Evolutionary conservation across 2,329 filamentous ascomycete species (phyloP).

Genomic region (Trichoderma gracile): DNA sequence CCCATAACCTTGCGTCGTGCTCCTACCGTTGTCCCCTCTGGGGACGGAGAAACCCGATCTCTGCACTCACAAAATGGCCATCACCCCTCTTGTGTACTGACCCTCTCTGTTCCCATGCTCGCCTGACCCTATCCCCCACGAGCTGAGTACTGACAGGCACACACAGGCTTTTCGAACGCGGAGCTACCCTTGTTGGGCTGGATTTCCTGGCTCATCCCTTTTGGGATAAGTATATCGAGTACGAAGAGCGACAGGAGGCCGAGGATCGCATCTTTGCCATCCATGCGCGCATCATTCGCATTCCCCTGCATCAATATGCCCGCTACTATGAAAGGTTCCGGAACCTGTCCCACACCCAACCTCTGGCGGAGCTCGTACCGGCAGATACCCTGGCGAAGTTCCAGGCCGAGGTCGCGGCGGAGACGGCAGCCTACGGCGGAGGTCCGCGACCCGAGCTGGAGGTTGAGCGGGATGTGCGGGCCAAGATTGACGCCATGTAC

Average conservation of each 20-base stretch:
- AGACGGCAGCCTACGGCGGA: slow-evolving; percentile 55
- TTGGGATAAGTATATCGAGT: slow-evolving; percentile 99
- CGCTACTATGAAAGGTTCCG: slow-evolving; percentile 93
- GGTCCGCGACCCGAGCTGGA: slow-evolving; percentile 69
- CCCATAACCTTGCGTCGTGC: slow-evolving; percentile 45
- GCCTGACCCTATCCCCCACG: slow-evolving; percentile 34
- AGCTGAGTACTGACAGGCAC: slow-evolving; percentile 34
- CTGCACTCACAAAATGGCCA: slow-evolving; percentile 43
- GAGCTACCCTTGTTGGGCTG: slow-evolving; percentile 77
- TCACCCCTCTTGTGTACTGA: slow-evolving; percentile 59
- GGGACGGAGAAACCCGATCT: slow-evolving; percentile 46
- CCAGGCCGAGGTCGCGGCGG: slow-evolving; percentile 69
- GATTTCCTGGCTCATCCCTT: slow-evolving; percentile 95
- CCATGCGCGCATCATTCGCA: slow-evolving; percentile 76
- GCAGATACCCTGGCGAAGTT: slow-evolving; percentile 68
- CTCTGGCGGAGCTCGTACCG: slow-evolving; percentile 71
- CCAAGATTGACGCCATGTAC: slow-evolving; percentile 77
- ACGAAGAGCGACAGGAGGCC: slow-evolving; percentile 85
- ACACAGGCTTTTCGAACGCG: slow-evolving; percentile 88
- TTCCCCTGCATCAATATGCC: slow-evolving; percentile 94
- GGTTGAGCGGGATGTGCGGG: slow-evolving; percentile 77
- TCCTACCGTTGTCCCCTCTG: slow-evolving; percentile 39
- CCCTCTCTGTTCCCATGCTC: slow-evolving; percentile 45
- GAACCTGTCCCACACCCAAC: slow-evolving; percentile 69
- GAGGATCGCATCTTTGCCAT: slow-evolving; percentile 84